Conservation (phyloP, 345 rosid genomes). For the Microthlaspi erraticum region DNA sequence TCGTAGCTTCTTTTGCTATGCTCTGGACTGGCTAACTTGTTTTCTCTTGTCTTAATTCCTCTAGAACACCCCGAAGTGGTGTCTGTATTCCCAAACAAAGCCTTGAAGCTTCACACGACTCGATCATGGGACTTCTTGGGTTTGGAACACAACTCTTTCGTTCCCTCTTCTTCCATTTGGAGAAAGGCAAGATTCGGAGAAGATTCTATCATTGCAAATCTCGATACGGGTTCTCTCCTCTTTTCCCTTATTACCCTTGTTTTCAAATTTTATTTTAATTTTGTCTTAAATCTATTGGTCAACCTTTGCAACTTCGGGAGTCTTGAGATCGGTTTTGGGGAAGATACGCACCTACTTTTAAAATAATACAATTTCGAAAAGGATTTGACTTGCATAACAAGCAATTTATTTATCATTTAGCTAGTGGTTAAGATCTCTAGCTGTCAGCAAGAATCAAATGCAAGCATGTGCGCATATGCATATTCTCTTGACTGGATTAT, state of each 20-base stretch:
- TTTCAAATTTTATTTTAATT: not conserved
- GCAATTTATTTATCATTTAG: constrained; percentile 13
- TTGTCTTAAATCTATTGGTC: constrained; percentile 28
- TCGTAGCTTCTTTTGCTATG: too few relatives aligned
- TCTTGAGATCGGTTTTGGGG: constrained; percentile 27
- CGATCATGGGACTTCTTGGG: constrained; percentile 93
- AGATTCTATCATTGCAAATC: constrained; percentile 82
- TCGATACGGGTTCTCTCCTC: constrained; percentile 69
- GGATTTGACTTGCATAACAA: constrained; percentile 41
- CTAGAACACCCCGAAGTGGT: constrained; percentile 80
- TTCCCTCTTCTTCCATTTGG: constrained; percentile 64
- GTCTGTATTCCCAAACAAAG: constrained; percentile 75
- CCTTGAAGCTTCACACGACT: constrained; percentile 77
- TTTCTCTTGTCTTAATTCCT: constrained; percentile 29
- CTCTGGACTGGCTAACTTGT: constrained; percentile 6
- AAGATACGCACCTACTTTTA: constrained; percentile 14
- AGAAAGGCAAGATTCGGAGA: constrained; percentile 72
- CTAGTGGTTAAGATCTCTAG: constrained; percentile 31
- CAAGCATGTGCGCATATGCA: constrained; percentile 46
- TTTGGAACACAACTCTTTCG: constrained; percentile 54
- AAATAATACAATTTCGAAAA: not conserved
- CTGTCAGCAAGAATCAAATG: constrained; percentile 40
- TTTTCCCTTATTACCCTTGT: not conserved
- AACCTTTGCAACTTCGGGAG: constrained; percentile 28
- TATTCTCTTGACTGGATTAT: constrained; percentile 24